phyloP scores from a whole-genome alignment of 306 rosid species.

The Quercus dentata region DNA sequence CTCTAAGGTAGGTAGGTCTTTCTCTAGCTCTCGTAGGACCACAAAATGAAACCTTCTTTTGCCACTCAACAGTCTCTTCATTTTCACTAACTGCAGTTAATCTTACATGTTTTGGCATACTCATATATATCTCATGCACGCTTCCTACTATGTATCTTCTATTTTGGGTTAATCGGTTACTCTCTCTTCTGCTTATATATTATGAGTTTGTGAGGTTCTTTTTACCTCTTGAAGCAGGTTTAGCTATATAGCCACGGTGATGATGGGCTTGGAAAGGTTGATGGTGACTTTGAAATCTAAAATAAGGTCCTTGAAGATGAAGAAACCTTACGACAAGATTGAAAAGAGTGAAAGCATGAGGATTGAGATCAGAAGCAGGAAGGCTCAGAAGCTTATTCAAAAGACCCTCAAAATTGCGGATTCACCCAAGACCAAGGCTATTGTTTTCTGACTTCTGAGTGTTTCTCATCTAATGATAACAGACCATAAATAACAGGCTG shows the following conservation, averaged over 20 bases:
- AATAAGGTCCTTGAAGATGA: slow-evolving; percentile 61
- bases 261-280: slow-evolving; percentile 59
- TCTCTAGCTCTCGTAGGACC: background rate
- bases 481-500: background rate
- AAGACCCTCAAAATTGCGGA: slow-evolving; percentile 73
- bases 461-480: background rate
- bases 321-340: slow-evolving; percentile 75
- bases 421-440: slow-evolving; percentile 61
- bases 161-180: background rate
- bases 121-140: background rate
- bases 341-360: slow-evolving; percentile 99
- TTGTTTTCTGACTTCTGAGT: slow-evolving; percentile 35
- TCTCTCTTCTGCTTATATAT: background rate
- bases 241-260: slow-evolving; percentile 28
- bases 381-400: slow-evolving; percentile 78
- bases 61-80: background rate
- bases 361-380: slow-evolving; percentile 83
- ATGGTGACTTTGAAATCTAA: slow-evolving; percentile 66
- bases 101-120: background rate
- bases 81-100: background rate
- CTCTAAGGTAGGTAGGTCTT: background rate
- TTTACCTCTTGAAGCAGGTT: slow-evolving; percentile 12
- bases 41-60: background rate
- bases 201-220: background rate
- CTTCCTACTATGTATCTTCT: background rate